These are phyloP conservation scores for Hordeum vulgare DNA, from an alignment of 176 grass and related monocot species.

Conservation along the genomic window MorexV3_pseudomolecules_assembly NC_058519.1:604855857-604856356, in stretches of 20 bases:
- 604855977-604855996: background rate
- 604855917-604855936: background rate
- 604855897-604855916: background rate
- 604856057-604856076: background rate
- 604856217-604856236: slow-evolving; percentile 49
- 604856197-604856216: slow-evolving; percentile 43
- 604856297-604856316: slow-evolving; percentile 42
- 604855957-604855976: background rate
- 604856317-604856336: slow-evolving; percentile 42
- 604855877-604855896: too few relatives aligned
- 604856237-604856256: slow-evolving; percentile 53
- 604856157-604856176: background rate
- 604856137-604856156: background rate
- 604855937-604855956: background rate
- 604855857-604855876: too few relatives aligned
- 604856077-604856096: background rate
- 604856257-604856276: slow-evolving; percentile 57
- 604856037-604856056: background rate
- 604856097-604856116: background rate
- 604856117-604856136: background rate
- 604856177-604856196: slow-evolving; percentile 38
- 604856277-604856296: slow-evolving; percentile 39
- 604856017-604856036: background rate
- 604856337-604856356: background rate
- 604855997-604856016: background rate